Evolutionary conservation across 805 yeast species (phyloP), one percentile per base, ranked within the genome.

Genomic region (Ogataea nonfermentans): DNA sequence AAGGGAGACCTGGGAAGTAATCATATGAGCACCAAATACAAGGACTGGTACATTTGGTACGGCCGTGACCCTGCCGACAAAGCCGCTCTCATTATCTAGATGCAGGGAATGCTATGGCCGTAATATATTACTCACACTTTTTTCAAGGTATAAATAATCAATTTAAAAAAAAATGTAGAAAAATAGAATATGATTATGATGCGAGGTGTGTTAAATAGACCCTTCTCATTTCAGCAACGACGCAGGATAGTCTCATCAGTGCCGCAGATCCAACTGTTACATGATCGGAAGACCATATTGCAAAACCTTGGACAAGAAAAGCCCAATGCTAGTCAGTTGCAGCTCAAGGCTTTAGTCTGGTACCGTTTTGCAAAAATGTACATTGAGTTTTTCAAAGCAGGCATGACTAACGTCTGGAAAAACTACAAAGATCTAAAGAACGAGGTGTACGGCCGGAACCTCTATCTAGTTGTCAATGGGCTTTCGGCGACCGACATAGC

Each of bases 31-130:
- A 48, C 48, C 4, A 77, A 71, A 48, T 84, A 80, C 51, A 57
- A 56, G 9, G 74, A 66, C 4, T 85, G 93, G 93, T 60, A 68
- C 6, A 61, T 81, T 2, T 73, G 79, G 78, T 85, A 76, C 48
- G 85, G 83, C 0, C 72, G 70, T 30, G 95, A 85, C 57, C 74
- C 76, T 1, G 69, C 85, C 6, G 89, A 83, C 48, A 67, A 44
- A 60, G 81, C 60, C 49, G 48, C 45, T 25, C 35, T 43, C 14
- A 37, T 43, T 6, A 40, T 43, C 17, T 49, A 25, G 31, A 24
- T 12, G 12, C 8, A 23, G 12, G 23, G 28, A 24, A 37, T 14
- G 26, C 25, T 37, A 23, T 15, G 17, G 17, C 13, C n/a, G 19
- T 13, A 16, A 6, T 29, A 15, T 12, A 29, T 29, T 12, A 11